phyloP scores from a whole-genome alignment of 805 yeast species.

The Candida insectalens region DNA sequence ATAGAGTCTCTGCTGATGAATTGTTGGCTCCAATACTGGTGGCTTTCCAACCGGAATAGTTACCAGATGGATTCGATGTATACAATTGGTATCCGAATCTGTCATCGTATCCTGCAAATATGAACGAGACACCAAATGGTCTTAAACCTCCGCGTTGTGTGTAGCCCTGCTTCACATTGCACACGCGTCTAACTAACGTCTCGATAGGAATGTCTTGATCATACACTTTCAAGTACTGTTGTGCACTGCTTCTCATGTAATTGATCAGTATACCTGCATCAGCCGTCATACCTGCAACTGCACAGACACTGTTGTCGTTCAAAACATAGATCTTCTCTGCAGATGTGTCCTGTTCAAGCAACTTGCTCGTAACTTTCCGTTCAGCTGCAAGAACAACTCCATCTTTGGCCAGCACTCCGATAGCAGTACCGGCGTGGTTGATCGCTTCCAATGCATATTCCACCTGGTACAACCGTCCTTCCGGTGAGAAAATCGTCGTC shows the following conservation, averaged over 20 bases:
- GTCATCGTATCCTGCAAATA: conserved; percentile 93
- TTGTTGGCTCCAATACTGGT: conserved; percentile 95
- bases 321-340: conserved; percentile 87
- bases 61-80: conserved; percentile 95
- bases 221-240: conserved; percentile 74
- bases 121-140: conserved; percentile 95
- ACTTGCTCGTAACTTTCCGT: conserved; percentile 84
- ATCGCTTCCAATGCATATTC: conserved; percentile 90
- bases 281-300: conserved; percentile 97
- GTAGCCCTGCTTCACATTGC: conserved; percentile 94
- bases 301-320: conserved; percentile 63
- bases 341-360: conserved; percentile 86
- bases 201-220: conserved; percentile 94
- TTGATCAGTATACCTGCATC: conserved; percentile 90
- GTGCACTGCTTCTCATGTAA: conserved; percentile 79
- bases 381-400: conserved; percentile 97
- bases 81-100: conserved; percentile 83
- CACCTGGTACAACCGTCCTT: conserved; percentile 94
- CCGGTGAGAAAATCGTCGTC: conserved; percentile 98
- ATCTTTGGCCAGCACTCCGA: conserved; percentile 65
- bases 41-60: conserved; percentile 98
- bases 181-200: conserved; percentile 73
- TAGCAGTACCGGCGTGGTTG: conserved; percentile 74
- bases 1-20: conserved; percentile 88
- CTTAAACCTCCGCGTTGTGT: conserved; percentile 98